Base-by-base conservation (phyloP, 2,329 filamentous ascomycete genomes). In the Epichloe aotearoae region DNA sequence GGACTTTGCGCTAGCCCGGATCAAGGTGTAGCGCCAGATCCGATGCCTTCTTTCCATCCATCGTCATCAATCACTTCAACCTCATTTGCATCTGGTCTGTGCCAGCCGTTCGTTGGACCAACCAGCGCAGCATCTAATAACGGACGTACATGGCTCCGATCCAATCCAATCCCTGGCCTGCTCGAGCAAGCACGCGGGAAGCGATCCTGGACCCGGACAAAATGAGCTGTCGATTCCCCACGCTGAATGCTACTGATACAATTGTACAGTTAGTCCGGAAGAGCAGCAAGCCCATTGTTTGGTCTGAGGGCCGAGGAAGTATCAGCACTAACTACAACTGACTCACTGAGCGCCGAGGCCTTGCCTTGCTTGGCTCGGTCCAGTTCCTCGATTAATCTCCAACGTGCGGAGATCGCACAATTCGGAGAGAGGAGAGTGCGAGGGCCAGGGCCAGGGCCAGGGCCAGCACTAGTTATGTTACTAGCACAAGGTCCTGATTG, bases 1-100 rank as follows among this genome's bases (percentile, higher is more conserved):
- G 43, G 49, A 50, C 49, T 47, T 2, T 15, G 38, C 26, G 30
- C 44, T 51, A 47, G 44, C 43, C 49, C 49, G 1, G 4, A n/a
- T 36, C 14, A 14, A 26, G 23, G 7, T 3, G 26, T 19, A 26
- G 26, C 44, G 26, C 44, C 44, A 50, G 49, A 46, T 50, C 49
- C 34, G 15, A 33, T 50, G 19, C n/a, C 30, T 30, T 30, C 12
- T 17, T 42, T 26, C 37, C 23, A 44, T 47, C 46, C 36, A 20
- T 20, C 49, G 20, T 34, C 38, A 46, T 50, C 43, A 41, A 42
- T 47, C 23, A 23, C 0, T 30, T 47, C 42, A 43, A 44, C 12
- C 19, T 37, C 38, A 14, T 38, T n/a, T 8, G 36, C 36, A 14
- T 38, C 36, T 51, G 44, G 42, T 46, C 49, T 36, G 49, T 50